Base-by-base conservation (phyloP, 768 basidiomycete species). In the Termitomyces sp. region DNA sequence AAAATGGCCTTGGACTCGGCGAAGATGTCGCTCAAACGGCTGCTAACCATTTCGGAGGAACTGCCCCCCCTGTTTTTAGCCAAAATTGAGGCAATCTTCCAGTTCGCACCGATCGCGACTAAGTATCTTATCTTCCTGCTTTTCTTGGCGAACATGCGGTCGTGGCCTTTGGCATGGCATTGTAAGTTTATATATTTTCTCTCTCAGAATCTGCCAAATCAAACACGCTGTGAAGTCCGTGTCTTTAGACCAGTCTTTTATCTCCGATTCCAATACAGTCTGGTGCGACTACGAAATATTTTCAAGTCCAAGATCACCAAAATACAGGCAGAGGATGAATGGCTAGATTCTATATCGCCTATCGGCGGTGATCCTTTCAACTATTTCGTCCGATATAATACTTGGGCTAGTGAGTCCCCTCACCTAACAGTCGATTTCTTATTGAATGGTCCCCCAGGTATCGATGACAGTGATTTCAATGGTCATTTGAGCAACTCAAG, bases 401-500 rank as follows among this genome's bases (percentile, higher is more conserved):
- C 74, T 1, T 81, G 81, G 75, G 82, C 86, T 28, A 78, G 87
- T 87, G 62, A 66, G 83, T 76, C n/a, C 5, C 43, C n/a, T 58
- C 57, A 21, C n/a, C 21, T 10, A 11, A 12, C 40, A 17, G 49
- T 43, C 14, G 19, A 31, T 35, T 7, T 10, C 8, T 37, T 23
- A 48, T n/a, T 33, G 44, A 12, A 50, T n/a, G 10, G 12, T 5
- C 4, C 9, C 12, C 37, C 53, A 87, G 87, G 77, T 55, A 62
- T 84, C 7, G 89, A 91, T 60, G 90, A 91, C 44, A 78, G 79
- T 43, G 91, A 93, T 68, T 85, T 84, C 63, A 83, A 88, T 64
- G 66, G 78, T 12, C 90, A 93, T 64, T 74, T 92, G 56, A 90
- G 87, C 67, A 93, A 93, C 64, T 90, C 89, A 0, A 85, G 82